phyloP scores from a whole-genome alignment of 345 rosid genomes.

The Bruguiera parviflora region DNA sequence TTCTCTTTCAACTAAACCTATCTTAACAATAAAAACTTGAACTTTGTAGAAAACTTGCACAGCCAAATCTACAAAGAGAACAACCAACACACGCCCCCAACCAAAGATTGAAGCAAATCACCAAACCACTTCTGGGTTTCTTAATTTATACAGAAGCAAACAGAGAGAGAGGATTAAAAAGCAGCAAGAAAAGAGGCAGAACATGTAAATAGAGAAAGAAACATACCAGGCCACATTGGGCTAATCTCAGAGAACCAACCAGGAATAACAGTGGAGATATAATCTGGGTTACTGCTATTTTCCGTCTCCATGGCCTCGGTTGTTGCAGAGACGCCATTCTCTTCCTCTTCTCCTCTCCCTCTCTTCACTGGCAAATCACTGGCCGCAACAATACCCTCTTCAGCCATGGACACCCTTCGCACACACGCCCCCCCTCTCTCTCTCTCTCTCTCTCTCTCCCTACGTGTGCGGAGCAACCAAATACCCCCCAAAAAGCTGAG shows the following conservation, averaged over 20 bases:
- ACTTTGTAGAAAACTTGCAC: no score
- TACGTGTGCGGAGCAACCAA: background rate
- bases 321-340: slow-evolving; percentile 35
- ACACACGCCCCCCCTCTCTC: background rate
- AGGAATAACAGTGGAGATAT: slow-evolving; percentile 60
- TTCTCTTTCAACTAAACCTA: no score
- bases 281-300: slow-evolving; percentile 22
- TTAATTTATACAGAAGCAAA: background rate
- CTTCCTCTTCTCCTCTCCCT: slow-evolving; percentile 61
- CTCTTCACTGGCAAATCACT: slow-evolving; percentile 49
- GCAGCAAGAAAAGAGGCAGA: background rate
- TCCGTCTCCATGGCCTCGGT: slow-evolving; percentile 40
- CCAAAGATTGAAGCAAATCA: no score
- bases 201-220: background rate
- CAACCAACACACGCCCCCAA: no score
- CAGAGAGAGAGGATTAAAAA: background rate
- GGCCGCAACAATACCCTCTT: slow-evolving; percentile 12
- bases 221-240: slow-evolving; percentile 90
- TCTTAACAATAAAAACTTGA: no score
- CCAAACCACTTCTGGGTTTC: background rate
- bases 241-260: slow-evolving; percentile 89
- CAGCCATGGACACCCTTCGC: slow-evolving; percentile 20
- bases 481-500: background rate
- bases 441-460: background rate
- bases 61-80: no score